phyloP scores from a whole-genome alignment of 257 asterid genomes.

The Petunia secreta region DNA sequence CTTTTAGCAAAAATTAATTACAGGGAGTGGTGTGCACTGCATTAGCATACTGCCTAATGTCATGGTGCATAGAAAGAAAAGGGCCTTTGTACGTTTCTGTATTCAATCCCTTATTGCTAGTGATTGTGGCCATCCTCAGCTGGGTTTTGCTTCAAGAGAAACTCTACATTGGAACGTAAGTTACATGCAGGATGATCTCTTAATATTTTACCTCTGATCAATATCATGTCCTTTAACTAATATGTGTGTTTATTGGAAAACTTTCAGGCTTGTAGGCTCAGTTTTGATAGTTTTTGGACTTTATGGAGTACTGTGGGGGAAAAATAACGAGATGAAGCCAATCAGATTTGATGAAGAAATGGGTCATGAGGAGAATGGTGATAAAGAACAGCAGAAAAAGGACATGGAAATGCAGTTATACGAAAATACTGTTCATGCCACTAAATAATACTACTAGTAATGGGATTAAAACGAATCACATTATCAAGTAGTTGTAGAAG shows the following conservation, averaged over 20 bases:
- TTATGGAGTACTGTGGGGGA: conserved; percentile 83
- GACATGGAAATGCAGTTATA: conserved; percentile 27
- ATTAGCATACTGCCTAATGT: conserved; percentile 67
- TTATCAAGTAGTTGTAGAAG: conserved; percentile 17
- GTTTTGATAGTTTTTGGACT: conserved; percentile 68
- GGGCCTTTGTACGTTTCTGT: conserved; percentile 87
- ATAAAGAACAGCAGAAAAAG: conserved; percentile 24
- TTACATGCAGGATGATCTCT: background rate
- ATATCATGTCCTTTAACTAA: background rate
- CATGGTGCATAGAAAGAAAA: conserved; percentile 77
- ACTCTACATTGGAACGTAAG: conserved; percentile 72
- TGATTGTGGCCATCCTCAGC: conserved; percentile 80
- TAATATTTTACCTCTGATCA: background rate
- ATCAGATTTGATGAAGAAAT: conserved; percentile 22
- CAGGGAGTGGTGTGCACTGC: conserved; percentile 87
- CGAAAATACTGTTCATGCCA: background rate
- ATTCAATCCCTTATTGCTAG: conserved; percentile 81
- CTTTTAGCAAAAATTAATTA: background rate
- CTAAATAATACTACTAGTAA: background rate
- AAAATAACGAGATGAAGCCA: conserved; percentile 52
- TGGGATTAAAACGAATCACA: background rate
- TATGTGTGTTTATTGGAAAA: background rate
- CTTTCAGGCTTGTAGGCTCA: conserved; percentile 66
- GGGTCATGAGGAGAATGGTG: background rate
- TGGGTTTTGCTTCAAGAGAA: conserved; percentile 85